Conservation (phyloP, 1,284 basidiomycete species). For the Wallemia hederae region DNA sequence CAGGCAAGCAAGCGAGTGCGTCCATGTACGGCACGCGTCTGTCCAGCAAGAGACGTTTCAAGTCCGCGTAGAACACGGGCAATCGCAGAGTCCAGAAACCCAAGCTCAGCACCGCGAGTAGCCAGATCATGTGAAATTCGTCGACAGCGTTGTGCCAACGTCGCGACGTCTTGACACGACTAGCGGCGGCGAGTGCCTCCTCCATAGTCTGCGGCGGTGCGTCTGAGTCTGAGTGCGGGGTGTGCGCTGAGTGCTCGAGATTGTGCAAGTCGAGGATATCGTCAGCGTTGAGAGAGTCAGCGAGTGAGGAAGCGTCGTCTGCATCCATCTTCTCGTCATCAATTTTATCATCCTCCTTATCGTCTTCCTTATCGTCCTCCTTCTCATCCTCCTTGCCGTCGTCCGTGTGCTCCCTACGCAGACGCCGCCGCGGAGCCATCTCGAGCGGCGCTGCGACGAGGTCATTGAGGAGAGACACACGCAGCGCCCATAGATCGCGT, state of each 20-base stretch:
- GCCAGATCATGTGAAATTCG: not conserved
- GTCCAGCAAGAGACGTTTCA: not conserved
- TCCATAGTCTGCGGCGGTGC: not conserved
- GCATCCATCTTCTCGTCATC: too few species aligned
- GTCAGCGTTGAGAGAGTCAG: not conserved
- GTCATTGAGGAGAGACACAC: not conserved
- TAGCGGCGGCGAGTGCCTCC: not conserved
- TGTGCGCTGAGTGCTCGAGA: too few species aligned
- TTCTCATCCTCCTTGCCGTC: not conserved
- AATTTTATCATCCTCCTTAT: not conserved
- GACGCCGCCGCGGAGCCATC: not conserved
- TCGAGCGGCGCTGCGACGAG: not conserved
- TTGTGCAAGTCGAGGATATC: not conserved
- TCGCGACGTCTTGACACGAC: not conserved
- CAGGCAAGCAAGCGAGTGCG: not conserved
- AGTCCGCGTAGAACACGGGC: not conserved
- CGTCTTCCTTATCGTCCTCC: not conserved
- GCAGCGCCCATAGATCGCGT: not conserved
- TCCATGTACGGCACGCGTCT: not conserved
- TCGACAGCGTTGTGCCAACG: not conserved
- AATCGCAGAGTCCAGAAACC: not conserved
- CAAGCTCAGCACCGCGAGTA: not conserved
- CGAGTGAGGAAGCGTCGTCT: too few species aligned
- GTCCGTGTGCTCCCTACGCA: not conserved
- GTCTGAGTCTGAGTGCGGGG: not conserved